These are phyloP conservation scores for Marasmius tenuissimus DNA, from an alignment of 1,284 basidiomycete species.

Conservation along the genomic window DNA sequence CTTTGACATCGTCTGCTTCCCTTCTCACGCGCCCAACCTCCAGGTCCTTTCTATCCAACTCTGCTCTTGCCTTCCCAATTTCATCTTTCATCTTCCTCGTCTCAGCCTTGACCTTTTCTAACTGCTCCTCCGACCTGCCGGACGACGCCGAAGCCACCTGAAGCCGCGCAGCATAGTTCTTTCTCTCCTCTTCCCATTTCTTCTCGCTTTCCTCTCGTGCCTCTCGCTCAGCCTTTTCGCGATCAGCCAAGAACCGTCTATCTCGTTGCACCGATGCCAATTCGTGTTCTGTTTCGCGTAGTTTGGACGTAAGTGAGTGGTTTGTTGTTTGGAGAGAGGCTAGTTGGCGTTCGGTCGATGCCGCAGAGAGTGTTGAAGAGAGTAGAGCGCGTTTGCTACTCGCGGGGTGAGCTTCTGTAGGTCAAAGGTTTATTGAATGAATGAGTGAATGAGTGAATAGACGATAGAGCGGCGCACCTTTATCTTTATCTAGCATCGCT, in stretches of 20 bases:
- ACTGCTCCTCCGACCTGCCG: background rate
- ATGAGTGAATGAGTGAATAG: background rate
- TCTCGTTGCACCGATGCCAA: conserved; percentile 67
- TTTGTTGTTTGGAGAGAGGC: conserved; percentile 56
- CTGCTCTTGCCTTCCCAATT: background rate
- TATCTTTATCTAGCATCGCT: background rate
- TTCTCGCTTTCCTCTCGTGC: conserved; percentile 61
- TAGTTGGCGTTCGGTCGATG: conserved; percentile 62
- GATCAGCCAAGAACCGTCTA: conserved; percentile 57
- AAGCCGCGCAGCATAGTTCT: conserved; percentile 35
- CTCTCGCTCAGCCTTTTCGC: conserved; percentile 41
- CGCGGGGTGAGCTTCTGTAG: background rate
- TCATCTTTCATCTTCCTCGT: background rate
- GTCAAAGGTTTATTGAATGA: too few relatives aligned
- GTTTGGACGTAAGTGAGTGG: conserved; percentile 59
- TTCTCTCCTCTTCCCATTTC: conserved; percentile 43
- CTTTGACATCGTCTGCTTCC: background rate
- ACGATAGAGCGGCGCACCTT: background rate
- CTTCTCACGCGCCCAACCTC: background rate
- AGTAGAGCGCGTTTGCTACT: conserved; percentile 30
- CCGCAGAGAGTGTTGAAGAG: conserved; percentile 58
- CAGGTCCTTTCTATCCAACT: background rate
- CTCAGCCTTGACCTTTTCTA: background rate
- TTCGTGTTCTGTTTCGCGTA: conserved; percentile 55
- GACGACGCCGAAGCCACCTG: background rate